Percentiles rank a stretch among this genome's conserved stretches.
Conservation (phyloP, 2,329 filamentous ascomycete genomes). For the Onygena corvina region DNA sequence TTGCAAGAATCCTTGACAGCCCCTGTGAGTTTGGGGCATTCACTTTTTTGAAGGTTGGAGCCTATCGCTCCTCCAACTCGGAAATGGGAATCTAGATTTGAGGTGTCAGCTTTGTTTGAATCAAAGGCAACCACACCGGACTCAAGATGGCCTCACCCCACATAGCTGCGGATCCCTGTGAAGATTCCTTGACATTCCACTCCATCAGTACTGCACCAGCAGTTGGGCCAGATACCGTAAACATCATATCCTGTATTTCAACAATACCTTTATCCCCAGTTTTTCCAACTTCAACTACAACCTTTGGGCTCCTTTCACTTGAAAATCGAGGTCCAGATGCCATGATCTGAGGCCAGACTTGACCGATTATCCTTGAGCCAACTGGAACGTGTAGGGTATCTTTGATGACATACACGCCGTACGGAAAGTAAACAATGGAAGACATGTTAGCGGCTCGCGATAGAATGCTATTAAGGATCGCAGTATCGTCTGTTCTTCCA, state of each 20-base stretch:
- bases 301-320: conserved; percentile 18
- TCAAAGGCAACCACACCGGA: too few relatives aligned
- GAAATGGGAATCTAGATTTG: conserved; percentile 30
- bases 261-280: conserved; percentile 24
- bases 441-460: conserved; percentile 15
- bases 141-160: conserved; percentile 9
- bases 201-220: conserved; percentile 29
- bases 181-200: conserved; percentile 26
- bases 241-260: conserved; percentile 29
- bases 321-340: conserved; percentile 23
- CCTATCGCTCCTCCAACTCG: conserved; percentile 30
- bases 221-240: conserved; percentile 25
- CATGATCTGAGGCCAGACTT: conserved; percentile 33
- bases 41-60: conserved; percentile 21
- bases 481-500: conserved; percentile 37
- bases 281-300: conserved; percentile 21
- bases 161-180: conserved; percentile 17
- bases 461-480: conserved; percentile 17
- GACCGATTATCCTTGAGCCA: conserved; percentile 48
- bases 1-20: conserved; percentile 19
- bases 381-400: conserved; percentile 56
- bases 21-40: conserved; percentile 22
- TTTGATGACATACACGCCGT: conserved; percentile 59
- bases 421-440: conserved; percentile 57
- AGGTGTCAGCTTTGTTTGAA: too few relatives aligned